phyloP scores from a whole-genome alignment of 208 protist species.

The Acanthamoeba royreba region DNA sequence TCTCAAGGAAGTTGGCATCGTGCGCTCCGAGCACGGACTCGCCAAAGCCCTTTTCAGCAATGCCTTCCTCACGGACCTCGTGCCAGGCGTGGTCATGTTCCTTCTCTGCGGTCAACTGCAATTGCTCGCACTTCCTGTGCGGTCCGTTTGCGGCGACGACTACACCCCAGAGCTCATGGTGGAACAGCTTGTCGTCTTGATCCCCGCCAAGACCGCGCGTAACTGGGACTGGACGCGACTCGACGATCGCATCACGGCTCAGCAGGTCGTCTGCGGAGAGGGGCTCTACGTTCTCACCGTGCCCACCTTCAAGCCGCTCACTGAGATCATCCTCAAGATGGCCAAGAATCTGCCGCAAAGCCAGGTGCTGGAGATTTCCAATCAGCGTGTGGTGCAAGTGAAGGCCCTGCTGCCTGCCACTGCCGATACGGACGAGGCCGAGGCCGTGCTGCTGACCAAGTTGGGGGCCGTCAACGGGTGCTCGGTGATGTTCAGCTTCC shows the following conservation, averaged over 20 bases:
- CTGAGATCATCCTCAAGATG: conserved; percentile 26
- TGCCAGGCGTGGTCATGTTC: conserved; percentile 60
- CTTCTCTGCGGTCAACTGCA: conserved; percentile 53
- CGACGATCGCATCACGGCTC: background rate
- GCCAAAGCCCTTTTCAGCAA: conserved; percentile 9
- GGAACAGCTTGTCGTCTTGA: conserved; percentile 40
- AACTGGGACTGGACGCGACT: background rate
- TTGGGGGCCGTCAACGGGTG: background rate
- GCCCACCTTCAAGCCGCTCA: conserved; percentile 52
- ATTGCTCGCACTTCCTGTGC: conserved; percentile 45
- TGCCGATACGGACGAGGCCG: background rate
- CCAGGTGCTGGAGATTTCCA: conserved; percentile 46
- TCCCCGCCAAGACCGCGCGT: background rate
- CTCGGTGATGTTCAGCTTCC: background rate
- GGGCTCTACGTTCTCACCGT: conserved; percentile 42
- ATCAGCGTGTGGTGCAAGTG: conserved; percentile 46
- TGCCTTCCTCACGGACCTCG: conserved; percentile 48
- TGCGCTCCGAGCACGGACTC: conserved; percentile 27
- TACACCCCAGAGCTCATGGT: background rate
- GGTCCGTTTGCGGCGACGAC: background rate
- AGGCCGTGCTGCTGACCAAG: background rate
- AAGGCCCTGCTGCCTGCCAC: background rate
- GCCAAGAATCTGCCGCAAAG: background rate
- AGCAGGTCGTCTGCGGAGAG: background rate
- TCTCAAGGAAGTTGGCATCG: conserved; percentile 36